Evolutionary conservation across 176 grass and related monocot species (phyloP).

Genomic region (Echinochloa phyllopogon): DNA sequence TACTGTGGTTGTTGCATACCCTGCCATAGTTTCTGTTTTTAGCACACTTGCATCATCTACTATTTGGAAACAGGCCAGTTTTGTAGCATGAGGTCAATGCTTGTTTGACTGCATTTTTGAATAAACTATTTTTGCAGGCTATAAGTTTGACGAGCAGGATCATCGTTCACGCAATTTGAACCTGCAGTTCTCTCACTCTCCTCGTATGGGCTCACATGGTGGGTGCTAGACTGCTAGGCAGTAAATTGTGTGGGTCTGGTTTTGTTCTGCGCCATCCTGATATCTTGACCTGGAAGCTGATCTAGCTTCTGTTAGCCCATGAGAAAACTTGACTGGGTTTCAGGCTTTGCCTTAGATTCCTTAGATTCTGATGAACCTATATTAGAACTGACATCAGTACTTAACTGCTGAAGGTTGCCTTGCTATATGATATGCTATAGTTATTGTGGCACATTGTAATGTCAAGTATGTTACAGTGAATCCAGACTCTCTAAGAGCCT

Average conservation of each 20-base stretch:
- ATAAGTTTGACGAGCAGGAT: constrained; percentile 73
- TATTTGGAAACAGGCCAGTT: not conserved
- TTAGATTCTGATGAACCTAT: not conserved
- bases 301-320: not conserved
- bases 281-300: not conserved
- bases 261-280: not conserved
- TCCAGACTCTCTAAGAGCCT: not conserved
- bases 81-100: constrained; percentile 12
- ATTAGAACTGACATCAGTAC: constrained; percentile 2
- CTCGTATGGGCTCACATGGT: constrained; percentile 50
- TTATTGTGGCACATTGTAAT: not conserved
- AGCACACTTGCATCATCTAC: not conserved
- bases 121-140: constrained; percentile 68
- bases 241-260: constrained; percentile 39
- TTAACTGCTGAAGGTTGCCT: constrained; percentile 10
- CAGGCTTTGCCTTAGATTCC: not conserved
- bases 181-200: constrained; percentile 69
- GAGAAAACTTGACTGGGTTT: not conserved
- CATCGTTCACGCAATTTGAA: constrained; percentile 62
- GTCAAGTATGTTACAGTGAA: not conserved
- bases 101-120: not conserved
- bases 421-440: not conserved
- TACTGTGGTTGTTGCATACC: not conserved
- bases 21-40: not conserved
- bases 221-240: constrained; percentile 56